Evolutionary conservation across 257 asterid genomes (phyloP), one percentile per base, ranked within the genome.

Genomic region (Solanum microdontum): DNA sequence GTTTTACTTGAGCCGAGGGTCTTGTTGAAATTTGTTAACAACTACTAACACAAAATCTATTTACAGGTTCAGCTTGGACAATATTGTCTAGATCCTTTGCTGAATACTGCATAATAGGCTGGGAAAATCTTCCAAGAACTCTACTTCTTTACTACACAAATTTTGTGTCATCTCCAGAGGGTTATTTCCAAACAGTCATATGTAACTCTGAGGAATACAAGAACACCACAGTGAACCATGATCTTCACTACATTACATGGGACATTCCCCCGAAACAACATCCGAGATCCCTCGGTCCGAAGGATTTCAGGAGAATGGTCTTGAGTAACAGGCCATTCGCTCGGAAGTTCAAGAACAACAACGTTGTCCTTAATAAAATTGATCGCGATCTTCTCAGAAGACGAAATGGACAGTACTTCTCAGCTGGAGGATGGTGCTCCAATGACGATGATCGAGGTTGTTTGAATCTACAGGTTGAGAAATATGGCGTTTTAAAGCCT

Each of bases 1-100:
- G 75, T 68, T 68, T 28, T 12, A 68, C 21, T 68, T 28, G 36
- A 68, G 75, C 5, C 2, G 21, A 68, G 74, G 36, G 34, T 26
- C 23, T 1, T 30, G 12, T 69, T 30, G 37, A 17, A 32, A 33
- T 73, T 73, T 73, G 1, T 77, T 40, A 40, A 39, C 34, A 39
- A 40, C 9, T 43, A 26, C 40, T 0, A 80, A 80, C 40, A 80
- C 28, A 9, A 80, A 15, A 12, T 73, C 39, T 39, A 69, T 69
- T 30, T 88, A 80, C 92, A 96, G 98, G 99, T 55, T 96, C 99
- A 23, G 99, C 99, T 76, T 96, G 99, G 99, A 93, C 96, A 43
- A 85, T 95, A 69, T 72, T 96, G 82, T 95, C 98, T 40, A 92
- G 99, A 93, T 90, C 98, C 74, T 96, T 96, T 70, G 88, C 97